Evolutionary conservation across 2,329 filamentous ascomycete species (phyloP), one percentile per base, ranked within the genome.

Genomic region (Aspergillus viridinutans): DNA sequence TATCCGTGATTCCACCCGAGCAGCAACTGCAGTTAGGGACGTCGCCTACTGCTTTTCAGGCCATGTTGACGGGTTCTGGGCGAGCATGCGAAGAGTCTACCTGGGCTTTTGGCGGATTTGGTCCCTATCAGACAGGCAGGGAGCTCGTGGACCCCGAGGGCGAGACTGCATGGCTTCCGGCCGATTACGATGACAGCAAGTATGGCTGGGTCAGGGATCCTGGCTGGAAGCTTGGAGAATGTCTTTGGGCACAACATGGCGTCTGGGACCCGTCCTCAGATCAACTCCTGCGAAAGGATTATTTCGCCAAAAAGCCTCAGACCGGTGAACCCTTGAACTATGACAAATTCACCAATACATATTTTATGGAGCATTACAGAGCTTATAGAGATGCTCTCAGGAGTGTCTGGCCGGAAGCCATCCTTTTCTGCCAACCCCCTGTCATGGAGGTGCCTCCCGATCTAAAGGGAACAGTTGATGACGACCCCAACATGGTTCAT

Each of bases 231-330:
- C 78, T 99, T 20, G 94, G 94, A n/a, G 86, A 95, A 73, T 97
- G 94, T 68, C 73, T 99, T 43, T 99, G 94, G 94, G 93, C 94
- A 3, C 93, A 97, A 69, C 92, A 99, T 72, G 93, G 92, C 1
- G 85, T 99, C 5, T 99, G 94, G 94, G 91, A 99, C 69, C 87
- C 89, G 5, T 77, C 80, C 3, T 89, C 83, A 2, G 92, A 97
- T 70, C 85, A 83, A 0, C 77, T 99, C 4, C 74, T 96, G 56
- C 85, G 84, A 64, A 95, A 92, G 66, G 86, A 96, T 71, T 97
- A 97, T 73, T 99, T 99, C 68, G 82, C 85, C 8, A 90, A 87
- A 65, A 85, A 90, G 60, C 92, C 92, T 0, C 80, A 78, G 17
- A 92, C 87, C 1, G 90, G 90, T 2, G 83, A 89, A 58, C 78